phyloP scores from a whole-genome alignment of 164 flowering plant genomes.

The Magnolia kwangsiensis region DNA sequence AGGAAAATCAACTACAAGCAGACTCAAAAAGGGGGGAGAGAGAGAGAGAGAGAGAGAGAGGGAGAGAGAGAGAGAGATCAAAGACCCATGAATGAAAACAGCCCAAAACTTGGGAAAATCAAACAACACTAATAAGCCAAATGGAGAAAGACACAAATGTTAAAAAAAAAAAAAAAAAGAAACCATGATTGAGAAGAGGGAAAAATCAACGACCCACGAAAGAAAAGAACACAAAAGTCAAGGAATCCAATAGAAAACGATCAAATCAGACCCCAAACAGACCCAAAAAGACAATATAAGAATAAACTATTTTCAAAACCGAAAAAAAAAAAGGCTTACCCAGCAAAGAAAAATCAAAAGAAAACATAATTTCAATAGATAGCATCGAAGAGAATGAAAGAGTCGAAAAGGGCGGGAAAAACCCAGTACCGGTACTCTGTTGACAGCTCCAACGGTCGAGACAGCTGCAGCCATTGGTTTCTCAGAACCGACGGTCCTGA shows the following conservation, averaged over 20 bases:
- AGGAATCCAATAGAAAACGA: background rate
- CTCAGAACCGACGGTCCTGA: slow-evolving; percentile 3
- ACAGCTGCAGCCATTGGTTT: slow-evolving; percentile 32
- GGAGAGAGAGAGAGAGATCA: background rate
- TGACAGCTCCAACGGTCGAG: slow-evolving; percentile 41
- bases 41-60: background rate
- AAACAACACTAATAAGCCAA: background rate
- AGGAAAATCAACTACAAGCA: background rate
- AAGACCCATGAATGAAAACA: background rate
- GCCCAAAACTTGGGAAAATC: background rate
- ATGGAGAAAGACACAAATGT: too few relatives aligned
- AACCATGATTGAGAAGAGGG: too few relatives aligned
- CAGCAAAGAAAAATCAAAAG: background rate
- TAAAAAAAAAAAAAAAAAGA: too few relatives aligned
- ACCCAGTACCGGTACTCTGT: slow-evolving; percentile 32
- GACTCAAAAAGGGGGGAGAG: background rate
- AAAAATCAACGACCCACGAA: background rate
- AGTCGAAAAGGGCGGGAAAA: slow-evolving; percentile 9
- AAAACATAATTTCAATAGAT: background rate
- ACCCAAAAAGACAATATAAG: background rate
- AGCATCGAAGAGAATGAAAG: slow-evolving; percentile 4
- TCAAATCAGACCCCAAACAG: background rate
- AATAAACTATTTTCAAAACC: background rate
- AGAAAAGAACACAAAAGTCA: background rate
- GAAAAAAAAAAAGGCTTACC: background rate